Evolutionary conservation across 345 rosid genomes (phyloP), one percentile per base, ranked within the genome.

Genomic region (Carallia pectinifolia): DNA sequence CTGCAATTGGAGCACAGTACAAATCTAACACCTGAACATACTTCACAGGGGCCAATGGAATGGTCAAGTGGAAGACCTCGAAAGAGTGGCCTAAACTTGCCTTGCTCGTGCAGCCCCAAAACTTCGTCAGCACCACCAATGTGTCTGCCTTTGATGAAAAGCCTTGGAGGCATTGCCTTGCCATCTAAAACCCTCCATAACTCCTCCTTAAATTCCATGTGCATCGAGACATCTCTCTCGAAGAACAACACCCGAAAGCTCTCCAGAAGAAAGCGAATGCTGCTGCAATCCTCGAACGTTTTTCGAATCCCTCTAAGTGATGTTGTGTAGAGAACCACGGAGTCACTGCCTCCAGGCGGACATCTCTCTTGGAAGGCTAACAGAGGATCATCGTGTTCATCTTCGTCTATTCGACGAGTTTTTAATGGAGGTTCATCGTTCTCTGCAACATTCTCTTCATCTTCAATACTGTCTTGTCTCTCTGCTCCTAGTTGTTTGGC

Each of bases 301-400:
- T 77, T 77, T 64, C 81, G 38, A 12, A 77, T 64, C 50, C 77
- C 81, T 56, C 70, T 8, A 5, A 77, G 64, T 33, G 76, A 64
- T 17, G 81, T 77, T 50, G 81, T 56, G 77, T 77, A 72, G 40
- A 77, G 62, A 77, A 77, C 44, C 31, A 76, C 80, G 0, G 68
- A 55, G 39, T 71, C 87, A 30, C 78, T 85, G 1, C 95, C 97
- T 4, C 93, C 97, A 1, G 93, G 90, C 0, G 96, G 98, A 59
- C 89, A 91, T 34, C 71, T 85, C 69, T 81, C 85, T 74, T 85
- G 87, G 1, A 88, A 90, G 2, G 52, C 74, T 33, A 71, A 13
- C 9, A 88, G 52, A 52, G 88, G 91, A 23, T 81, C 72, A 0
- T 34, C 4, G 31, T 66, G 67, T 5, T 73, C 75, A 12, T 67